phyloP scores from a whole-genome alignment of 2,329 filamentous ascomycete species.

The Aspergillus fijiensis region DNA sequence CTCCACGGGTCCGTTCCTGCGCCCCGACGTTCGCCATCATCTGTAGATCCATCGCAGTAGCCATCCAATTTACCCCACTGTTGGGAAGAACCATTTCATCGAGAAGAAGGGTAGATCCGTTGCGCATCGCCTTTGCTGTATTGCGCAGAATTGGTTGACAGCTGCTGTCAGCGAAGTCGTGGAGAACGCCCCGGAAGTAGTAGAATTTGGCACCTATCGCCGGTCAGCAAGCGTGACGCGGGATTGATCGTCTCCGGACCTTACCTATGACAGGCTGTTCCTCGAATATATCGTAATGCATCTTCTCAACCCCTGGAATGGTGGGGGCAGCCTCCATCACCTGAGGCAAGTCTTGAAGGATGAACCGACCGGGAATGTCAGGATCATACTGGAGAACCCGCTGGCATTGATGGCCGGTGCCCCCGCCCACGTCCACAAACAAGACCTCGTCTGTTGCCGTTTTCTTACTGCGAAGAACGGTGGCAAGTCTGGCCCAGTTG shows the following conservation, averaged over 20 bases:
- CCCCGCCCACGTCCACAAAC: conserved; percentile 13
- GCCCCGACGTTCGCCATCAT: conserved; percentile 6
- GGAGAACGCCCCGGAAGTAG: conserved; percentile 11
- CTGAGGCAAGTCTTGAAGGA: conserved; percentile 11
- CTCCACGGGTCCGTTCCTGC: conserved; percentile 1
- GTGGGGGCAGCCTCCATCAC: not conserved
- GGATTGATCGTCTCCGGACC: not conserved
- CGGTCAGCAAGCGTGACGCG: not conserved
- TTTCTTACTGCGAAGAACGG: not conserved
- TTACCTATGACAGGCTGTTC: conserved; percentile 10
- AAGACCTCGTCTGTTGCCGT: not conserved
- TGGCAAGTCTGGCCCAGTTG: not conserved
- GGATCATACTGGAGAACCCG: not conserved
- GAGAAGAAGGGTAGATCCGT: conserved; percentile 7
- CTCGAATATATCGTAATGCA: conserved; percentile 19
- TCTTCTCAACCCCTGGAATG: not conserved
- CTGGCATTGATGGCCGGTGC: conserved; percentile 6
- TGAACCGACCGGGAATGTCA: not conserved
- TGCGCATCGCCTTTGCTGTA: conserved; percentile 12
- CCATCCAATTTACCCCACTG: not conserved
- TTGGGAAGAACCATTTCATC: conserved; percentile 11
- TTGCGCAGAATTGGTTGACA: conserved; percentile 8
- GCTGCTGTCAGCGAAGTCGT: conserved; percentile 12
- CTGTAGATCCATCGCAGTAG: conserved; percentile 2
- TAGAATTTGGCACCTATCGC: conserved; percentile 12